These are phyloP conservation scores for Hymenoscyphus fraxineus DNA, from an alignment of 2,329 filamentous ascomycete genomes.

Conservation along the genomic window DNA sequence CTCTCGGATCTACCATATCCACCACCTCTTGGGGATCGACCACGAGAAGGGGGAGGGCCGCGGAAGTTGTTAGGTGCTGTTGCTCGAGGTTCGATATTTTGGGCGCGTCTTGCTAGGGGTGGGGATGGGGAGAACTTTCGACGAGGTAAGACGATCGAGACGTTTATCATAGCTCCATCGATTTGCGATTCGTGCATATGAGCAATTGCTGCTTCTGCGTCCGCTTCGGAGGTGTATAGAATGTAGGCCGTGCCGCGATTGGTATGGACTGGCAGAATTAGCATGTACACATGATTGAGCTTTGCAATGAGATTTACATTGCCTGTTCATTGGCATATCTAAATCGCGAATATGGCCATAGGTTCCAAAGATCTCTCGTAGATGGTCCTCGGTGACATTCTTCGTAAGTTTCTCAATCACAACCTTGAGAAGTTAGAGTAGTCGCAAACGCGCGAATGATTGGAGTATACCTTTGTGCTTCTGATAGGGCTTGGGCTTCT, in stretches of 20 bases:
- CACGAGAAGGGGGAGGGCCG: constrained; percentile 26
- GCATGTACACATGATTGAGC: constrained; percentile 4
- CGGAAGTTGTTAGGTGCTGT: constrained; percentile 23
- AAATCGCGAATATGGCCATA: constrained; percentile 85
- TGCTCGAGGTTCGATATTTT: constrained; percentile 53
- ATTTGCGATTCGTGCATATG: constrained; percentile 96
- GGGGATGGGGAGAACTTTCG: constrained; percentile 74
- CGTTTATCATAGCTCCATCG: constrained; percentile 35
- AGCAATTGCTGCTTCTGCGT: constrained; percentile 84
- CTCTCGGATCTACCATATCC: constrained; percentile 28
- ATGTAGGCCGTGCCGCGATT: constrained; percentile 95
- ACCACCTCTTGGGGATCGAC: constrained; percentile 27
- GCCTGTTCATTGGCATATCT: constrained; percentile 83
- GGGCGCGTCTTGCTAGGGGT: constrained; percentile 62
- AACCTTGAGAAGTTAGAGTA: constrained; percentile 55
- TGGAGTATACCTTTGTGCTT: constrained; percentile 49
- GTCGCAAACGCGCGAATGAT: constrained; percentile 7
- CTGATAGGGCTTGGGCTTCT: constrained; percentile 38
- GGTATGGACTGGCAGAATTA: constrained; percentile 60
- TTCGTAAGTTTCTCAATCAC: constrained; percentile 95
- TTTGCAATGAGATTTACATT: constrained; percentile 54
- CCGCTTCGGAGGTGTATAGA: constrained; percentile 69
- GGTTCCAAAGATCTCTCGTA: constrained; percentile 85
- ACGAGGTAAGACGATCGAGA: constrained; percentile 36
- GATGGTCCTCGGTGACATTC: constrained; percentile 84